A percentile compares a stretch with the other conserved stretches of the same genome.
Evolutionary conservation across 176 grass and related monocot genomes (phyloP).

Genomic region (Thinopyrum elongatum): DNA sequence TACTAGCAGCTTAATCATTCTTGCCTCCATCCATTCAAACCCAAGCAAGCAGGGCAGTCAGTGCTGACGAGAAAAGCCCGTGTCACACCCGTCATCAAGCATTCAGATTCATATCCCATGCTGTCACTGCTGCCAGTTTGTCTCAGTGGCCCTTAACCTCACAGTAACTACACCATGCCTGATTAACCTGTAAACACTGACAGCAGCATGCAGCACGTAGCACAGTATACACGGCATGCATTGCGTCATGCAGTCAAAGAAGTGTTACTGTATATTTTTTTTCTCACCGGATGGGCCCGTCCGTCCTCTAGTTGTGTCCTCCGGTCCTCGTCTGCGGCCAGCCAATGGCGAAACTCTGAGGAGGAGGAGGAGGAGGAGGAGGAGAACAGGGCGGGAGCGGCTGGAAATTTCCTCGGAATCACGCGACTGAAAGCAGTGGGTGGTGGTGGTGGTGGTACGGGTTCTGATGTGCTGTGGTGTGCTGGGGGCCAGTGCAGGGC

Average conservation of each 20-base stretch:
- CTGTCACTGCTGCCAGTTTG: background rate
- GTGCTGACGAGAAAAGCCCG: conserved; percentile 6
- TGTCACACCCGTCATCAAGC: background rate
- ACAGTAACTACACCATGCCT: background rate
- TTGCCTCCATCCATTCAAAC: background rate
- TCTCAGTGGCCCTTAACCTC: background rate
- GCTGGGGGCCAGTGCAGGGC: background rate
- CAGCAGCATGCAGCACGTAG: too few species aligned
- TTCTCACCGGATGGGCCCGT: background rate
- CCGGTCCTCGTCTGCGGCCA: background rate
- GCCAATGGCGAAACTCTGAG: background rate
- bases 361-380: background rate
- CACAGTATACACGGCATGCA: background rate
- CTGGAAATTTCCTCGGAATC: conserved; percentile 19
- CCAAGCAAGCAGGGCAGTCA: background rate
- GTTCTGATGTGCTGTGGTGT: background rate
- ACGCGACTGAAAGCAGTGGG: conserved; percentile 7
- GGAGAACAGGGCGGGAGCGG: background rate
- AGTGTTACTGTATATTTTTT: background rate
- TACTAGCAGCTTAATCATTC: background rate
- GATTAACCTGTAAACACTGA: background rate
- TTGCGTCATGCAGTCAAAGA: conserved; percentile 8
- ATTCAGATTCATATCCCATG: background rate
- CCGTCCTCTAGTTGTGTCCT: too few species aligned
- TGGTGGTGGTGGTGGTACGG: background rate